These are phyloP conservation scores for Hibiscus trionum DNA, from an alignment of 345 rosid species.

Conservation along the genomic window DNA sequence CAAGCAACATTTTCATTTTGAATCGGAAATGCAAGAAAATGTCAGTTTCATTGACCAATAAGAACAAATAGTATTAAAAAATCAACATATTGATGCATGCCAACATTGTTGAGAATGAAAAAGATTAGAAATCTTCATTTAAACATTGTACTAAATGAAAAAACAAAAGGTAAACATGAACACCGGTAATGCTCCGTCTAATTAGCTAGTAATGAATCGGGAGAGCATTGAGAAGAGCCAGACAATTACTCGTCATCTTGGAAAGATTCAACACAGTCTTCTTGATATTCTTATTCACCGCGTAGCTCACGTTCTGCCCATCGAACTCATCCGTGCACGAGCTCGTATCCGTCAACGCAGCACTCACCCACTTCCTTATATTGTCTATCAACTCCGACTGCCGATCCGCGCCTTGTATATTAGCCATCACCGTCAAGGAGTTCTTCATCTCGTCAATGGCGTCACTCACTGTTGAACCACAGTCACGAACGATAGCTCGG, in stretches of 20 bases:
- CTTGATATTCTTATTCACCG: conserved; percentile 34
- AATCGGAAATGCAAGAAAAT: neutral
- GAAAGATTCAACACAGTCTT: conserved; percentile 30
- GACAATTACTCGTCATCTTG: conserved; percentile 51
- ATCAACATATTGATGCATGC: neutral
- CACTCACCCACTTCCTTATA: conserved; percentile 56
- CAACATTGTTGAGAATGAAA: neutral
- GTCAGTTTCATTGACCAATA: neutral
- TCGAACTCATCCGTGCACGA: conserved; percentile 68
- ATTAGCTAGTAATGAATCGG: conserved; percentile 8
- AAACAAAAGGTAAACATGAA: neutral
- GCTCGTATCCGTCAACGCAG: conserved; percentile 56
- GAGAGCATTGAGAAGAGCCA: conserved; percentile 51
- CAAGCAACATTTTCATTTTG: neutral
- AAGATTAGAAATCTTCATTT: neutral
- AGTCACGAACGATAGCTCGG: conserved; percentile 37
- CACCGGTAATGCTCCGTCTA: neutral
- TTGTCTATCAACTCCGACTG: conserved; percentile 28
- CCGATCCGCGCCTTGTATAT: conserved; percentile 9
- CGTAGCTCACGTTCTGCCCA: conserved; percentile 29
- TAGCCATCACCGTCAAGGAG: conserved; percentile 32
- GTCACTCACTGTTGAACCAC: conserved; percentile 39
- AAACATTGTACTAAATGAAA: neutral
- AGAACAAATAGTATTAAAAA: neutral
- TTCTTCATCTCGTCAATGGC: conserved; percentile 43